Evolutionary conservation across 176 grass and related monocot species (phyloP).

Genomic region (Ensete ventricosum): DNA sequence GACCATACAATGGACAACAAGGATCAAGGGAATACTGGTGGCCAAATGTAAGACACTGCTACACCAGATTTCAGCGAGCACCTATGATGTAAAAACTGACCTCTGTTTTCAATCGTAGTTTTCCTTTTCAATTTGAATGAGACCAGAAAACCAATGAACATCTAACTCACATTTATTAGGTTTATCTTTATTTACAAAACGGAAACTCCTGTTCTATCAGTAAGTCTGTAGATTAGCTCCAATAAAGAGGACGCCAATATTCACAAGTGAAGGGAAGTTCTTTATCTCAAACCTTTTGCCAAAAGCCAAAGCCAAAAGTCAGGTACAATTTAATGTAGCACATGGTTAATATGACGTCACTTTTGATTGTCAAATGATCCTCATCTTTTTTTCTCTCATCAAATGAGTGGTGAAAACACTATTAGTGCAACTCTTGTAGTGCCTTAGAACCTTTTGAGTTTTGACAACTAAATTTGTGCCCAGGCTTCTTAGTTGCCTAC

Average conservation of each 20-base stretch:
- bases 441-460: neutral
- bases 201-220: neutral
- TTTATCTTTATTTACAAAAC: neutral
- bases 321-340: neutral
- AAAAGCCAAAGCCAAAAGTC: neutral
- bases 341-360: neutral
- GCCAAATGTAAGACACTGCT: neutral
- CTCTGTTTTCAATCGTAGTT: no score
- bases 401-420: no score
- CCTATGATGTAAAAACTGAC: neutral
- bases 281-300: neutral
- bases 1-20: no score
- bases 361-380: no score
- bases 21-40: neutral
- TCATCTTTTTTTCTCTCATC: no score
- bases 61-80: neutral
- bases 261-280: neutral
- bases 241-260: neutral
- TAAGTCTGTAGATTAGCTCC: neutral
- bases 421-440: no score
- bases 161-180: no score
- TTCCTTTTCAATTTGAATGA: no score
- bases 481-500: no score
- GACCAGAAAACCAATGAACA: no score
- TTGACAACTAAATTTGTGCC: neutral